Evolutionary conservation across 345 rosid genomes (phyloP).

Genomic region (Triadica sebifera): DNA sequence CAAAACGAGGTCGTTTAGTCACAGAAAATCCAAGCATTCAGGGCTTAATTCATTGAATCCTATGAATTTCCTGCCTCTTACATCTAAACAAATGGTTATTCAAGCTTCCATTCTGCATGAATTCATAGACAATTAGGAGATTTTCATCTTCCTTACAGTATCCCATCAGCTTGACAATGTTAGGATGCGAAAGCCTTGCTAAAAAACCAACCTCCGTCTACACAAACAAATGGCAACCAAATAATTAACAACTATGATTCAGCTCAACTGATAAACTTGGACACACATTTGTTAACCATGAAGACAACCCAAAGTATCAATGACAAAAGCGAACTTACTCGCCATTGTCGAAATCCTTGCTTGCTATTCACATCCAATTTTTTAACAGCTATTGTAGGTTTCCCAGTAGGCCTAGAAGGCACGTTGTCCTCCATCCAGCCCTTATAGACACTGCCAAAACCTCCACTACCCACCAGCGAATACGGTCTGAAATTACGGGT

Average conservation of each 20-base stretch:
- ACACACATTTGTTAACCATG: no score
- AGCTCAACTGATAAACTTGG: no score
- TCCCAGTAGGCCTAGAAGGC: conserved; percentile 1
- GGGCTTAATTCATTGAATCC: neutral
- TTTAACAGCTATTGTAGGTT: conserved; percentile 15
- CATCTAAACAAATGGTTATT: conserved; percentile 20
- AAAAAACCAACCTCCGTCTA: conserved; percentile 10
- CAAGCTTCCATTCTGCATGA: conserved; percentile 21
- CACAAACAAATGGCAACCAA: no score
- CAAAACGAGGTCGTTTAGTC: neutral
- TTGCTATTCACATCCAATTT: conserved; percentile 10
- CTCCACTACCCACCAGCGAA: no score
- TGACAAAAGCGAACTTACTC: conserved; percentile 12
- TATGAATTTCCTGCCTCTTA: neutral
- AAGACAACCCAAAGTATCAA: no score
- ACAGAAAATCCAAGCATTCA: neutral
- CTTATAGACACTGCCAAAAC: no score
- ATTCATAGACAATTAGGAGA: conserved; percentile 18
- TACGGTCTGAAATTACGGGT: no score
- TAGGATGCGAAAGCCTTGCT: conserved; percentile 23
- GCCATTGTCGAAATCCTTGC: conserved; percentile 21
- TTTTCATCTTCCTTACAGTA: conserved; percentile 10
- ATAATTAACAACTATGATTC: no score
- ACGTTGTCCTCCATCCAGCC: conserved; percentile 20
- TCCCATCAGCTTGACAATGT: conserved; percentile 18